Percentiles rank a stretch among this genome's conserved stretches.
These are phyloP conservation scores for Jimgerdemannia flammicorona DNA, from an alignment of 192 early-diverging fungal species.

Conservation along the genomic window DNA sequence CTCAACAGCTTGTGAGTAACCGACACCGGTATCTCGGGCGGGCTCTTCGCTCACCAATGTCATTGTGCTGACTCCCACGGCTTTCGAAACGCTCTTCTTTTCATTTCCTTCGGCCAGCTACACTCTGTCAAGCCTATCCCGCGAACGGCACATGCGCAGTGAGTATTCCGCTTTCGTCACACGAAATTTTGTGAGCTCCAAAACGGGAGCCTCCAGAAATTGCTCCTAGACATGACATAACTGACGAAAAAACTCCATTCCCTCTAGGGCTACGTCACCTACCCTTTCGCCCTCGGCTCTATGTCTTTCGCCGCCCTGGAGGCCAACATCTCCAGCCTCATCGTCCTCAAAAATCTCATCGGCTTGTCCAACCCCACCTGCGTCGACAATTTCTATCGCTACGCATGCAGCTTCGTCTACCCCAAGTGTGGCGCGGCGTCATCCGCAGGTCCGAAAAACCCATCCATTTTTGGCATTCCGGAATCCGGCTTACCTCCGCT, in stretches of 20 bases:
- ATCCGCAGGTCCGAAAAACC: not conserved
- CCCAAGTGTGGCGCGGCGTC: conserved; percentile 18
- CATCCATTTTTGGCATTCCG: too few species aligned
- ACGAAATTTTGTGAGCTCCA: not conserved
- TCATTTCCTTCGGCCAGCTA: not conserved
- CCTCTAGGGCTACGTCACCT: conserved; percentile 23
- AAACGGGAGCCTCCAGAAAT: not conserved
- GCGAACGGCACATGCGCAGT: conserved; percentile 5
- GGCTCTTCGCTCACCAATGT: not conserved
- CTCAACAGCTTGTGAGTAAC: not conserved
- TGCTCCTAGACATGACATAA: not conserved
- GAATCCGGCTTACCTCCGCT: too few species aligned
- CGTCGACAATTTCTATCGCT: conserved; percentile 23
- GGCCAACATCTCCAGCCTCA: not conserved
- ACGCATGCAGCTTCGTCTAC: conserved; percentile 28
- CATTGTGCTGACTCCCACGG: not conserved
- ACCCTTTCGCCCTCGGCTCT: conserved; percentile 22
- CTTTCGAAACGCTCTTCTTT: not conserved
- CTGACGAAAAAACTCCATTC: not conserved
- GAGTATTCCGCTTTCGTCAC: not conserved
- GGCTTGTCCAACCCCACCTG: conserved; percentile 12
- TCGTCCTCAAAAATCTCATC: not conserved
- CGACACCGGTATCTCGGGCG: not conserved
- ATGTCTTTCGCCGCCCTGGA: conserved; percentile 25
- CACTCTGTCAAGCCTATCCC: conserved; percentile 7